Conservation (phyloP, 345 rosid genomes). For the Raphanus sativus region DNA sequence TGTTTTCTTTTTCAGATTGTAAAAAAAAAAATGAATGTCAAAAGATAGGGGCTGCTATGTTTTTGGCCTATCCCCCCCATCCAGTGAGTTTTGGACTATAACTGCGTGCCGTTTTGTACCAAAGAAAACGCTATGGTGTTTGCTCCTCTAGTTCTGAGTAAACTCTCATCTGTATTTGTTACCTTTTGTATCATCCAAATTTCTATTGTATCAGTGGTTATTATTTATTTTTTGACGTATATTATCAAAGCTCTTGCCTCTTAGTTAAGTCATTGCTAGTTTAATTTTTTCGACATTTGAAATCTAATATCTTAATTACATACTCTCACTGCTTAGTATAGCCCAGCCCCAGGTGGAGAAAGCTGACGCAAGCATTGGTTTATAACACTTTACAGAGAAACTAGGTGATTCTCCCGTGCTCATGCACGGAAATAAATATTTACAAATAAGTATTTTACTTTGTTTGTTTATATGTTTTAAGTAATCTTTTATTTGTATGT, state of each 20-base stretch:
- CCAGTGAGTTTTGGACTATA: slow-evolving; percentile 13
- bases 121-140: slow-evolving; percentile 26
- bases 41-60: slow-evolving; percentile 31
- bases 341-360: slow-evolving; percentile 14
- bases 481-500: too few relatives aligned
- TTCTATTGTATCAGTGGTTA: slow-evolving; percentile 1
- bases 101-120: slow-evolving; percentile 30
- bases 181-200: slow-evolving; percentile 1
- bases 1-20: slow-evolving; percentile 18
- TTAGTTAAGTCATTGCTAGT: neutral
- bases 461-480: too few relatives aligned
- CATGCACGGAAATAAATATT: too few relatives aligned
- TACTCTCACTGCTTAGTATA: neutral
- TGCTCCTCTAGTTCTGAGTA: slow-evolving; percentile 26
- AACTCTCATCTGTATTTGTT: slow-evolving; percentile 19
- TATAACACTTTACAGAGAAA: neutral
- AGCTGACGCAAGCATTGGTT: slow-evolving; percentile 37
- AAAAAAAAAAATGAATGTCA: slow-evolving; percentile 10
- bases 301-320: neutral
- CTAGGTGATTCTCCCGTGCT: too few relatives aligned
- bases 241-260: neutral
- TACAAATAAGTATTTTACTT: too few relatives aligned
- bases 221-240: neutral
- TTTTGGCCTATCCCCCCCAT: slow-evolving; percentile 26
- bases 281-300: neutral